Evolutionary conservation across 805 yeast species (phyloP).

Genomic region (Ogataea parapolymorpha): DNA sequence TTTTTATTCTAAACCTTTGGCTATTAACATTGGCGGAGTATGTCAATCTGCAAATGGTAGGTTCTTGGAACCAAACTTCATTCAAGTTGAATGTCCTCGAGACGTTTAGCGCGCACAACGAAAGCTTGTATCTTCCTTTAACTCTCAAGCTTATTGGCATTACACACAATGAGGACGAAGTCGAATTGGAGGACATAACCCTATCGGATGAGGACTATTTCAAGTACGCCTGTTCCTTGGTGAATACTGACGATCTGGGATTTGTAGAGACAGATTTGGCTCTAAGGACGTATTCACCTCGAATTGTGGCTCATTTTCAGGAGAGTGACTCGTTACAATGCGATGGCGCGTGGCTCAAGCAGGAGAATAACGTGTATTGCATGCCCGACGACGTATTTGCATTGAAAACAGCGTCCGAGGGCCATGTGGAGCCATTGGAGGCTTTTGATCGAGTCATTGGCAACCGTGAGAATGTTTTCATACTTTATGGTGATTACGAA

Average conservation of each 20-base stretch:
- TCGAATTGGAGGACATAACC: conserved; percentile 21
- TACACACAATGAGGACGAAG: conserved; percentile 22
- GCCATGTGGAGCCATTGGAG: conserved; percentile 18
- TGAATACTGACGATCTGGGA: conserved; percentile 11
- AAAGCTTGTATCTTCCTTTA: conserved; percentile 36
- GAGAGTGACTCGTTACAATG: conserved; percentile 32
- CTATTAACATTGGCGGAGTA: conserved; percentile 9
- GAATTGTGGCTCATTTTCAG: conserved; percentile 61
- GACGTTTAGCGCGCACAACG: conserved; percentile 35
- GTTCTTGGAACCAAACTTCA: conserved; percentile 38
- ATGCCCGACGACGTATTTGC: conserved; percentile 76
- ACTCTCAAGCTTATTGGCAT: conserved; percentile 29
- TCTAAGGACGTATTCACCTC: conserved; percentile 52
- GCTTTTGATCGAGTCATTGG: conserved; percentile 71
- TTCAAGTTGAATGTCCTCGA: conserved; percentile 43
- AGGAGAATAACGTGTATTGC: conserved; percentile 52
- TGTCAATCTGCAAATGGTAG: conserved; percentile 24
- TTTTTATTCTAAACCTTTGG: not conserved
- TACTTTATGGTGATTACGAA: conserved; percentile 64
- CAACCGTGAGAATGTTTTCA: conserved; percentile 30
- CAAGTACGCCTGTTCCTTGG: conserved; percentile 18
- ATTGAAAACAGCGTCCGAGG: conserved; percentile 50
- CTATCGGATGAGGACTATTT: conserved; percentile 30
- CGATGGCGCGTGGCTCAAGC: conserved; percentile 45
- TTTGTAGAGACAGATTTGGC: conserved; percentile 44